Evolutionary conservation across 2,329 filamentous ascomycete species (phyloP), one percentile per base, ranked within the genome.

Genomic region (Alternaria sp.): DNA sequence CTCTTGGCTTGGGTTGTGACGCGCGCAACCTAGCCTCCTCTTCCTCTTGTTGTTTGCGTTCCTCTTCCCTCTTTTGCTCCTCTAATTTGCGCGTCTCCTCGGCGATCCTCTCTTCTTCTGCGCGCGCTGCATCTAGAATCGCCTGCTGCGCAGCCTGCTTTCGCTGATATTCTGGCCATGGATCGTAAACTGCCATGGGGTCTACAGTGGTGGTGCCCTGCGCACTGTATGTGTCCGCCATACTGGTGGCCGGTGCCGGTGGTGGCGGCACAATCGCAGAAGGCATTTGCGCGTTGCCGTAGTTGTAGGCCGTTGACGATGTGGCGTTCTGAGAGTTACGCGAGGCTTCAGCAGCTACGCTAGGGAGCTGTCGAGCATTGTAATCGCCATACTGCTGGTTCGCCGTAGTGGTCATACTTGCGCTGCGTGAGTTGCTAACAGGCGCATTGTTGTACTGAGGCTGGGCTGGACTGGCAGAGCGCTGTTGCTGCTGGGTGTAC

Each of bases 121-220:
- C 77, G 26, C 71, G 71, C 19, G 63, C 68, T n/a, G 74, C 73
- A 63, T 79, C 75, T 63, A 78, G 75, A 3, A 72, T 65, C 19
- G 71, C 79, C 64, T 78, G 77, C 46, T 75, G 73, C n/a, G 72
- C 73, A 15, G 73, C 73, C 19, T 78, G 69, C 67, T 82, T 80
- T 40, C 83, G 76, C 63, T 84, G 80, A 53, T 84, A 81, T 62
- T 84, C 82, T 4, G 82, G 82, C 74, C 83, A 85, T 3, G 84
- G 84, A 61, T 87, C 84, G 63, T 87, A 87, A 3, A 87, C 83
- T 50, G 84, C 83, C 49, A 79, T 84, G 3, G 85, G 85, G 71
- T 87, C 83, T 19, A 87, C 83, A 2, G 85, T 86, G 4, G 73
- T 80, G 5, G 81, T 79, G 47, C 66, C 63, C 19, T 77, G 66